Evolutionary conservation across 192 early-diverging fungal species (phyloP).

Genomic region (Coemansia sp.): DNA sequence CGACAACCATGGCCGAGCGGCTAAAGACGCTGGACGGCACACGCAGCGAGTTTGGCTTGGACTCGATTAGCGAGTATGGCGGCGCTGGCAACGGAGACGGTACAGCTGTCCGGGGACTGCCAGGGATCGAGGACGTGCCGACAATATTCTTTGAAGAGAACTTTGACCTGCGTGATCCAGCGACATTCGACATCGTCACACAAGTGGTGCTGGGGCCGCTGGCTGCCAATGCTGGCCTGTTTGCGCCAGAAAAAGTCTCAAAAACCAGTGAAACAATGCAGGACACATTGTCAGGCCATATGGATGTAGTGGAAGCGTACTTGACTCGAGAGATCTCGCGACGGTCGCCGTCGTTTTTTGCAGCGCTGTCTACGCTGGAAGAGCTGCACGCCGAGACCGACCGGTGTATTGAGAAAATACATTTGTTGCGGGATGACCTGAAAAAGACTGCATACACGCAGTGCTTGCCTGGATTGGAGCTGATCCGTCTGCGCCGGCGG

Average conservation of each 20-base stretch:
- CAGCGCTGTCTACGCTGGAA: constrained; percentile 89
- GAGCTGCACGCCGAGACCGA: constrained; percentile 89
- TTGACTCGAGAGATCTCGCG: constrained; percentile 92
- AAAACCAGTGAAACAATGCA: constrained; percentile 75
- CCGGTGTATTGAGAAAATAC: constrained; percentile 85
- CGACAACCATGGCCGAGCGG: constrained; percentile 55
- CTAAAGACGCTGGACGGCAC: constrained; percentile 48
- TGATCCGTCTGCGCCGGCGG: constrained; percentile 76
- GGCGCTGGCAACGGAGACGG: constrained; percentile 15
- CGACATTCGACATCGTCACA: constrained; percentile 77
- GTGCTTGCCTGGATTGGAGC: constrained; percentile 76
- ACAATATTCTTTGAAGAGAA: constrained; percentile 79
- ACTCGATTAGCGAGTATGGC: constrained; percentile 40
- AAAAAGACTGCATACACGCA: constrained; percentile 60
- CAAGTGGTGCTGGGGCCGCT: constrained; percentile 70
- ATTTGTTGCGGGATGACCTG: constrained; percentile 71
- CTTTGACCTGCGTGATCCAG: constrained; percentile 88
- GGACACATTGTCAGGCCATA: constrained; percentile 84
- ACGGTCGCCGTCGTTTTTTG: constrained; percentile 94
- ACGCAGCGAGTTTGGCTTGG: constrained; percentile 59
- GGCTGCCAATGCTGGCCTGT: constrained; percentile 41
- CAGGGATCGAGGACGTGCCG: constrained; percentile 80
- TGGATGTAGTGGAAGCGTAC: constrained; percentile 93
- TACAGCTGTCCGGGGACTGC: constrained; percentile 35
- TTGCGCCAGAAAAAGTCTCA: constrained; percentile 50